Base-by-base conservation (phyloP, 768 basidiomycete genomes). In the Leccinum obscurum region DNA sequence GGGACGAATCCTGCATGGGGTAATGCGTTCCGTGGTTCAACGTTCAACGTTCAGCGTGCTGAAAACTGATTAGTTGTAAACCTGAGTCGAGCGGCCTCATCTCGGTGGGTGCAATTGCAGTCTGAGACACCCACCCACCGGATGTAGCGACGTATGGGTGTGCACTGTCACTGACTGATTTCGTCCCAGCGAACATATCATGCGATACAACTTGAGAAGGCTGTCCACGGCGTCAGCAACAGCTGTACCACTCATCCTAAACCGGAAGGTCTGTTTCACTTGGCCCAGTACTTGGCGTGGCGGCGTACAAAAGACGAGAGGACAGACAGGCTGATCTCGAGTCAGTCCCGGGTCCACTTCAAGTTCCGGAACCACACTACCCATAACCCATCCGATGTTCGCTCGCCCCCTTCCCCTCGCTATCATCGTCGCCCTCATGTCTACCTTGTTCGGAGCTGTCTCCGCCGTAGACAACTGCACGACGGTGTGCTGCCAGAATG, bases 381-480 rank as follows among this genome's bases (percentile, higher is more conserved):
- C 37, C 37, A 37, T 41, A n/a, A 39, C 8, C 39, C 1, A 41
- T 9, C 6, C 6, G 32, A 64, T 63, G 62, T 59, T 64, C 11
- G 15, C 22, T 51, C 62, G 48, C 44, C 30, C 54, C 15, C 30
- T 35, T 7, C 30, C 53, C 22, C 10, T 44, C n/a, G 41, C 41
- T 10, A 44, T 58, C 24, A 34, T 52, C 13, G 20, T 64, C 15
- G 49, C 44, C 5, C 24, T 64, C 10, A 44, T 4, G 4, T 32
- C 52, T 11, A 34, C 44, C 15, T n/a, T 60, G 22, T 10, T 14
- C 8, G n/a, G 56, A 4, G 22, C 24, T 11, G 53, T 54, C 24
- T 24, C 39, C 17, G 35, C 52, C 8, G 14, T 13, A 6, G 22
- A 52, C 13, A 2, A 3, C 6, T 59, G 62, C 20, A 3, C 26